These are phyloP conservation scores for Ilyonectria robusta DNA, from an alignment of 2,329 filamentous ascomycete species.

Conservation along the genomic window DNA sequence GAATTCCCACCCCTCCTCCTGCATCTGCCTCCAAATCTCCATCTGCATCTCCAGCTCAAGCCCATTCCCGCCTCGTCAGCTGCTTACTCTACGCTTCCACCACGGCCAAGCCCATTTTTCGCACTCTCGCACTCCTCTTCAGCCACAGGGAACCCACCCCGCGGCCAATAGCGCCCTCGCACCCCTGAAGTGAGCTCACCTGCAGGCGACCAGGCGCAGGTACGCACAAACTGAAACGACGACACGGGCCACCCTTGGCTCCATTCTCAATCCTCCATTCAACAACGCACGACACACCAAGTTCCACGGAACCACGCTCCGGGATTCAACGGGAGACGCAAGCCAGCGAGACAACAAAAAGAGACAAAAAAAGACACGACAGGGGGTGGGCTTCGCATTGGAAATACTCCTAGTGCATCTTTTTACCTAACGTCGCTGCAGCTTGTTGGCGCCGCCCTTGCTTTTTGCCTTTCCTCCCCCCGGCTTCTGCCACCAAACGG, in stretches of 20 bases:
- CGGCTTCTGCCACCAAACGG: not conserved
- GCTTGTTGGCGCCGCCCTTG: not conserved
- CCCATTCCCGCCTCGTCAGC: not conserved
- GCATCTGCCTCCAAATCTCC: not conserved
- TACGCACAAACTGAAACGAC: not conserved
- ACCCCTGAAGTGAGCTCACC: too few species aligned
- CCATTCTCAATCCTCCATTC: too few species aligned
- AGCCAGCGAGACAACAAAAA: too few species aligned
- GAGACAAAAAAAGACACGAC: not conserved
- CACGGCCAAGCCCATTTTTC: too few species aligned
- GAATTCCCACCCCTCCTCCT: not conserved
- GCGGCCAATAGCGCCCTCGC: too few species aligned
- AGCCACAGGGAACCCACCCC: too few species aligned
- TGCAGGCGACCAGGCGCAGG: too few species aligned
- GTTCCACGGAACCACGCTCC: not conserved
- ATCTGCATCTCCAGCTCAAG: not conserved
- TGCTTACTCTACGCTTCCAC: not conserved
- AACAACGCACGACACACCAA: not conserved
- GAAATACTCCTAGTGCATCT: not conserved
- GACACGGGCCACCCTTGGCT: not conserved
- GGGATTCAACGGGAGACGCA: too few species aligned
- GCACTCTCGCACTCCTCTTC: too few species aligned
- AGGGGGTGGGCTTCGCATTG: not conserved
- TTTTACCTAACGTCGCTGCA: not conserved
- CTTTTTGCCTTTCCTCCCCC: not conserved